phyloP scores from a whole-genome alignment of 192 early-diverging fungal genomes.

The Backusella circina region DNA sequence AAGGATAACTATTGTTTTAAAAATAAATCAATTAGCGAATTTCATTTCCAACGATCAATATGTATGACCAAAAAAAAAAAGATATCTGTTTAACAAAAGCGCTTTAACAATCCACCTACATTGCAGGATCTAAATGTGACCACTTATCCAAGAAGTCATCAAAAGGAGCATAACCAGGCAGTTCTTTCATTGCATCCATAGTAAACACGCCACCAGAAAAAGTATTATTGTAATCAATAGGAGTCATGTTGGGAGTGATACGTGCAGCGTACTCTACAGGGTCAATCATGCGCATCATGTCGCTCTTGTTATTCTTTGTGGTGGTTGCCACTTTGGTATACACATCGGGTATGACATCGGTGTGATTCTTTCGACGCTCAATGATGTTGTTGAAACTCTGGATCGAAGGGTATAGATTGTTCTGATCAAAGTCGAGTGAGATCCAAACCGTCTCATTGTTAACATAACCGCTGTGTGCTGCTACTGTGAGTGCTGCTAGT shows the following conservation, averaged over 20 bases:
- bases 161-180: constrained; percentile 44
- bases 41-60: neutral
- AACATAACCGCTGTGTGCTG: constrained; percentile 38
- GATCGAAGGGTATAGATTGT: neutral
- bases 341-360: neutral
- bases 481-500: constrained; percentile 30
- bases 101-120: constrained; percentile 16
- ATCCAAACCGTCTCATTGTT: constrained; percentile 28
- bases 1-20: constrained; percentile 33
- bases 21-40: neutral
- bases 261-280: constrained; percentile 22
- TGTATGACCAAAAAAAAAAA: neutral
- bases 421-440: neutral
- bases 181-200: constrained; percentile 34
- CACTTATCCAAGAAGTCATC: constrained; percentile 46
- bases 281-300: neutral
- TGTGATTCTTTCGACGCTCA: constrained; percentile 7
- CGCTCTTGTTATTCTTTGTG: neutral
- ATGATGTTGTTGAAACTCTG: constrained; percentile 20
- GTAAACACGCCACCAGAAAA: constrained; percentile 41
- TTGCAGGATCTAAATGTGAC: constrained; percentile 34
- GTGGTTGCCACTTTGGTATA: neutral
- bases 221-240: constrained; percentile 34
- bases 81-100: neutral
- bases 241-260: constrained; percentile 8